phyloP scores from a whole-genome alignment of 352 stramenopile genomes.

The Pythium brachiatum region DNA sequence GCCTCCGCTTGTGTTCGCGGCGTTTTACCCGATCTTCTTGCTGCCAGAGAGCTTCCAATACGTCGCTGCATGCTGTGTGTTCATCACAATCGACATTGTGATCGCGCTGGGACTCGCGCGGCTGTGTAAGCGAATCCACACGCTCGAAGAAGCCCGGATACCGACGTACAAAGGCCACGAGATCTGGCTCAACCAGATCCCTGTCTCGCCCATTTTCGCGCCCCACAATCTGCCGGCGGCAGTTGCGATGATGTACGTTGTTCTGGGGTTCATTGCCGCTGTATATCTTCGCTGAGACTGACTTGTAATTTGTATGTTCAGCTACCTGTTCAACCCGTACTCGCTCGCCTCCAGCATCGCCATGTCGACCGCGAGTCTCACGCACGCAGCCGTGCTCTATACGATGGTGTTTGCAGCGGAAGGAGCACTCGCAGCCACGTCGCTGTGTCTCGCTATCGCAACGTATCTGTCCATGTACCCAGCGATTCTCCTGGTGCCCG shows the following conservation, averaged over 20 bases:
- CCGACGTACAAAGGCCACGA: slow-evolving; percentile 37
- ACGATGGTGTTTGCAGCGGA: slow-evolving; percentile 69
- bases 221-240: slow-evolving; percentile 41
- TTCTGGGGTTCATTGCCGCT: too few species aligned
- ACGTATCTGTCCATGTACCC: slow-evolving; percentile 81
- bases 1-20: slow-evolving; percentile 68
- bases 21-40: slow-evolving; percentile 55
- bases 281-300: not conserved
- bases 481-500: slow-evolving; percentile 52
- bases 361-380: slow-evolving; percentile 71
- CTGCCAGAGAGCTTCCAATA: slow-evolving; percentile 30
- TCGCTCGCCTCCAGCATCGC: slow-evolving; percentile 62
- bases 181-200: slow-evolving; percentile 71
- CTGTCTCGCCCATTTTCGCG: slow-evolving; percentile 66
- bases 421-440: slow-evolving; percentile 27
- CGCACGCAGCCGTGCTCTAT: slow-evolving; percentile 60
- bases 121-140: slow-evolving; percentile 46
- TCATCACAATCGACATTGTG: slow-evolving; percentile 52
- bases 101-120: slow-evolving; percentile 56
- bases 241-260: slow-evolving; percentile 51
- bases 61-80: slow-evolving; percentile 31
- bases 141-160: slow-evolving; percentile 45
- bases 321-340: slow-evolving; percentile 79
- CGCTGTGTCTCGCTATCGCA: slow-evolving; percentile 54
- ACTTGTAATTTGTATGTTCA: slow-evolving; percentile 12